These are phyloP conservation scores for Schizochytrium sp. DNA, from an alignment of 108 stramenopile genomes.

Conservation along the genomic window DNA sequence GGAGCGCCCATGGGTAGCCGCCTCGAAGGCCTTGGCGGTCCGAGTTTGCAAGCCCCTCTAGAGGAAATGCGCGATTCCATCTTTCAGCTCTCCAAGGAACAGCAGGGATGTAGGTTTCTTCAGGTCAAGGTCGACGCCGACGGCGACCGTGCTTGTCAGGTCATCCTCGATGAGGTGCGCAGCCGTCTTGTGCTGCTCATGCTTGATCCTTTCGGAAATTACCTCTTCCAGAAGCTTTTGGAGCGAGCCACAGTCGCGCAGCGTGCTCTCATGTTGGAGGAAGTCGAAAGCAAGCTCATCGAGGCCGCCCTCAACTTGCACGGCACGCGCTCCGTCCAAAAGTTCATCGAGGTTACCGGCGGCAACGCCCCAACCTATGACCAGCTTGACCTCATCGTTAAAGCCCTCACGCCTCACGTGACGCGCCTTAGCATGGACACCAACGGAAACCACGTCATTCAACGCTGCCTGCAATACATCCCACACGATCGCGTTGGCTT, in stretches of 20 bases:
- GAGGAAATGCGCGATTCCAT: constrained; percentile 69
- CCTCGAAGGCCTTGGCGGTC: constrained; percentile 45
- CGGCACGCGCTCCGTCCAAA: constrained; percentile 91
- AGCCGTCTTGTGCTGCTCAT: constrained; percentile 85
- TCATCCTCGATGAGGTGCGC: constrained; percentile 84
- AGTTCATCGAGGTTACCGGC: constrained; percentile 81
- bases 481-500: constrained; percentile 74
- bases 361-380: neutral
- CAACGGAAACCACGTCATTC: constrained; percentile 94
- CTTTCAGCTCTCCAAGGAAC: constrained; percentile 73
- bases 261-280: constrained; percentile 68
- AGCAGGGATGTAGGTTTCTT: constrained; percentile 86
- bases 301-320: constrained; percentile 88
- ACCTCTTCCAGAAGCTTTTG: constrained; percentile 92
- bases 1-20: neutral
- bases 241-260: constrained; percentile 76
- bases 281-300: constrained; percentile 72
- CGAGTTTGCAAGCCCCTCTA: constrained; percentile 64
- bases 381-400: constrained; percentile 53
- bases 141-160: constrained; percentile 72
- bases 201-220: constrained; percentile 95
- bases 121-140: constrained; percentile 90
- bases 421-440: constrained; percentile 89
- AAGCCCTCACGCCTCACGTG: constrained; percentile 70
- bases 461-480: constrained; percentile 81